Base-by-base conservation (phyloP, 306 rosid genomes). In the Lotus japonicus region DNA sequence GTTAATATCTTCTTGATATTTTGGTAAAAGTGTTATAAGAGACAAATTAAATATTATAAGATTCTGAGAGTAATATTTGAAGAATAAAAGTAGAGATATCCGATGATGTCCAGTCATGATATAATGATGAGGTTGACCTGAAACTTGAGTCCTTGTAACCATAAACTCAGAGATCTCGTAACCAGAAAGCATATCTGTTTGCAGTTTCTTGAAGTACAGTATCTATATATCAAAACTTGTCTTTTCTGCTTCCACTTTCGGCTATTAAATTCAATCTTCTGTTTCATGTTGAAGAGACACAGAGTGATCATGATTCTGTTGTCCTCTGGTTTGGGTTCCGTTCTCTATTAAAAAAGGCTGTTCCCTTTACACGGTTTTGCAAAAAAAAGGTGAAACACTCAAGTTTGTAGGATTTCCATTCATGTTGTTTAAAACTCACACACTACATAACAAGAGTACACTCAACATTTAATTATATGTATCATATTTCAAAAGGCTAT, bases 221-320 rank as follows among this genome's bases (percentile, higher is more conserved):
- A 15, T 6, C 26, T 28, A 60, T 28, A 60, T 54, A 58, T 83
- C 55, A 21, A 64, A 28, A 42, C 66, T 59, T 75, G 59, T 73
- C 73, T 66, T 57, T 83, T 78, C 68, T 54, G 73, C 82, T 77
- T 77, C 83, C 79, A 57, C 56, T 77, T 71, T 69, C 54, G 72
- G 64, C 84, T 70, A 69, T 68, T 71, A 64, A 16, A 31, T 31
- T 31, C 36, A 31, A 16, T 12, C 80, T 42, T 82, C 50, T 84
- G 38, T 46, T 74, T 64, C 74, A 52, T 68, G 58, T 74, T 26
- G 36, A 28, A 70, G 68, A 54, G 65, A 50, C 70, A 58, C 52
- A 53, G 70, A 28, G 42, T 52, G 56, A 23, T 68, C 43, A 17
- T 55, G 66, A 5, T 28, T 46, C 14, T 9, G 5, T 44, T 46